These are phyloP conservation scores for Rhododendron ovatum DNA, from an alignment of 148 eudicot species.

Conservation along the genomic window DNA sequence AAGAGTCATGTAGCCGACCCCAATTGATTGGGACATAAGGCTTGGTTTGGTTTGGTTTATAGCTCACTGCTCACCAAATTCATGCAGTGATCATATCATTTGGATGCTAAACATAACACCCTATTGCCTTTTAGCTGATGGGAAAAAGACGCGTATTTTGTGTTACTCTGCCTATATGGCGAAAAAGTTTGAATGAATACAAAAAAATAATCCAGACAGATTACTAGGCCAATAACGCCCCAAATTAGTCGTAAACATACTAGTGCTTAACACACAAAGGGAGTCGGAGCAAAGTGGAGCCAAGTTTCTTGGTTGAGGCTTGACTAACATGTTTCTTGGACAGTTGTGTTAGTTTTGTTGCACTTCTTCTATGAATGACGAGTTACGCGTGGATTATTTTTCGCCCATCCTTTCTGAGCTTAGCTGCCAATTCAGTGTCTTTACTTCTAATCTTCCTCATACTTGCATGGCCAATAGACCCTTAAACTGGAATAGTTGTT, in stretches of 20 bases:
- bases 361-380: neutral
- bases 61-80: neutral
- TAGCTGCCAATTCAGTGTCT: neutral
- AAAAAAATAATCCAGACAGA: too few species aligned
- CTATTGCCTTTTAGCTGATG: neutral
- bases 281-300: neutral
- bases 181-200: too few species aligned
- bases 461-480: neutral
- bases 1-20: too few species aligned
- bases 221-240: too few species aligned
- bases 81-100: neutral
- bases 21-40: too few species aligned
- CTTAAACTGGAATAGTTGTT: neutral
- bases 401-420: neutral
- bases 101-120: neutral
- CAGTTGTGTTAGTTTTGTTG: neutral
- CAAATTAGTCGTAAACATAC: slow-evolving; percentile 42
- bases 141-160: neutral
- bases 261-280: neutral
- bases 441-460: neutral
- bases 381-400: neutral
- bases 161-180: neutral
- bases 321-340: slow-evolving; percentile 4
- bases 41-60: neutral
- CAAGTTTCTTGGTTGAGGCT: neutral